Evolutionary conservation across 2,329 filamentous ascomycete species (phyloP).

Genomic region (Colletotrichum sp.): DNA sequence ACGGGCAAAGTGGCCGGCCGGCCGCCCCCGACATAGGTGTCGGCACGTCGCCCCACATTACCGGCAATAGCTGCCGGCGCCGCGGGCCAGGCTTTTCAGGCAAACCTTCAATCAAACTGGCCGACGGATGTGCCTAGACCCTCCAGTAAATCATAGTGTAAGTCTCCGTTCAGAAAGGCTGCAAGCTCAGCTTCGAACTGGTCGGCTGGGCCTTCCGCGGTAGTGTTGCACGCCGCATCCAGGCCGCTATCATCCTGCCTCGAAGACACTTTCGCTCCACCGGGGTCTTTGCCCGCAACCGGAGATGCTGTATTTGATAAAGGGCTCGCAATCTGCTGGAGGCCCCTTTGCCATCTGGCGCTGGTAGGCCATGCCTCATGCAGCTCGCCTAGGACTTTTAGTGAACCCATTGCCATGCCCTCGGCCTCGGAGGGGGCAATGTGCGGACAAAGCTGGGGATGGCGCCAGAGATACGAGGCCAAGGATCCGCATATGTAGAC

Average conservation of each 20-base stretch:
- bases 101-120: neutral
- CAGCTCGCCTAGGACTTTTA: neutral
- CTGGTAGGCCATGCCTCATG: neutral
- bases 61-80: neutral
- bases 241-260: neutral
- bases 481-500: neutral
- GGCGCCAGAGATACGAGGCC: neutral
- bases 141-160: neutral
- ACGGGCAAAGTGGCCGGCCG: neutral
- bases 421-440: neutral
- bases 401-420: neutral
- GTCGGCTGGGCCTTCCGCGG: neutral
- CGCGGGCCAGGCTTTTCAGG: neutral
- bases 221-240: neutral
- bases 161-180: neutral
- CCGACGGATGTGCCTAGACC: neutral
- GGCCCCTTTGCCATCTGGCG: neutral
- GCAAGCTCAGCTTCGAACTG: neutral
- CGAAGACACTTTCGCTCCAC: rapidly evolving
- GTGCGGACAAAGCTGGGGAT: neutral
- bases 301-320: neutral
- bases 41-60: neutral
- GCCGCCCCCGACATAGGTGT: neutral
- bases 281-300: rapidly evolving
- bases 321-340: neutral